Evolutionary conservation across 2,329 filamentous ascomycete genomes (phyloP).

Genomic region (Penicillium griseofulvum): DNA sequence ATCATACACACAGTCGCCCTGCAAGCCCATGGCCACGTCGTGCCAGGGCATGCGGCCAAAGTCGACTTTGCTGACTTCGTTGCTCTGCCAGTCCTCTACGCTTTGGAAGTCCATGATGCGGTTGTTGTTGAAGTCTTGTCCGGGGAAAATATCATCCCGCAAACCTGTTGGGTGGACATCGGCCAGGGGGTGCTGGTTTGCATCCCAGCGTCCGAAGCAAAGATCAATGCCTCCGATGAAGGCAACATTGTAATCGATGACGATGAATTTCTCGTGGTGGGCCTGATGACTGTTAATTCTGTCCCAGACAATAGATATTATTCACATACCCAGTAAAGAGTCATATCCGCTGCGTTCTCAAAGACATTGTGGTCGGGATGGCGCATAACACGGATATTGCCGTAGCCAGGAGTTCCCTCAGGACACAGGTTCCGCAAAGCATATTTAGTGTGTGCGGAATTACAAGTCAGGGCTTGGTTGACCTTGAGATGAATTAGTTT

Average conservation of each 20-base stretch:
- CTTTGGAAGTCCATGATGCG: constrained; percentile 92
- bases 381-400: constrained; percentile 84
- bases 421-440: constrained; percentile 76
- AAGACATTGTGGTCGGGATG: constrained; percentile 95
- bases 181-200: constrained; percentile 76
- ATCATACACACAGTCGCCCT: constrained; percentile 86
- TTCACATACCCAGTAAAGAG: constrained; percentile 72
- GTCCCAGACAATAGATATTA: background rate
- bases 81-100: constrained; percentile 87
- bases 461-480: constrained; percentile 79
- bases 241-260: constrained; percentile 85
- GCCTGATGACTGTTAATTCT: constrained; percentile 48
- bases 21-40: constrained; percentile 87
- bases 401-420: constrained; percentile 74
- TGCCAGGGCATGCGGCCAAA: constrained; percentile 98
- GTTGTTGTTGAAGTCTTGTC: constrained; percentile 98
- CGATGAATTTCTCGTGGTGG: constrained; percentile 96
- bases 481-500: constrained; percentile 41
- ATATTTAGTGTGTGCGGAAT: constrained; percentile 89
- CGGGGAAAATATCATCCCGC: constrained; percentile 81
- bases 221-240: constrained; percentile 94
- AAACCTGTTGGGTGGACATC: constrained; percentile 86
- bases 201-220: constrained; percentile 94
- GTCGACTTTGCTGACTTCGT: constrained; percentile 86
- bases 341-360: constrained; percentile 93